phyloP scores from a whole-genome alignment of 257 asterid species.

The Plantago elongata region DNA sequence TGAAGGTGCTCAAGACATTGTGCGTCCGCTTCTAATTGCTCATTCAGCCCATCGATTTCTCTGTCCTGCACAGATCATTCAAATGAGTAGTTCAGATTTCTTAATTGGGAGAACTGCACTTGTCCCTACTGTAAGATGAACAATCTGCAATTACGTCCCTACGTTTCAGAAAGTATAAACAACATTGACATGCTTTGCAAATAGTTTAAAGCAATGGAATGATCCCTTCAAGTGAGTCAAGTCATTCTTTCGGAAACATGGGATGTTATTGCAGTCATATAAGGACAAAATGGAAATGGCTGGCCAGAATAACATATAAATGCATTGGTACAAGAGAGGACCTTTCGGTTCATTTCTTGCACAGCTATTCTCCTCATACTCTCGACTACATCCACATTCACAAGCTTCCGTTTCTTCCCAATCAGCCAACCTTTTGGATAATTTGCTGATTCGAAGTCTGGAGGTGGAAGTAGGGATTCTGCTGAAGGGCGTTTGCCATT shows the following conservation, averaged over 20 bases:
- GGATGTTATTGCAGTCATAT: too few relatives aligned
- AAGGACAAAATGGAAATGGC: neutral
- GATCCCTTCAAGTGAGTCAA: too few relatives aligned
- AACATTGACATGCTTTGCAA: too few relatives aligned
- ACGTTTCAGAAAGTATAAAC: too few relatives aligned
- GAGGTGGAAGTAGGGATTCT: constrained; percentile 84
- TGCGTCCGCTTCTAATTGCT: constrained; percentile 86
- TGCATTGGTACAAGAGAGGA: constrained; percentile 13
- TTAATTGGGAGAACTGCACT: neutral
- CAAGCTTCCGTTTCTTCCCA: constrained; percentile 93
- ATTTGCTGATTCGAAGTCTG: constrained; percentile 76
- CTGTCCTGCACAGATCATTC: constrained; percentile 60
- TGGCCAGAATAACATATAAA: neutral
- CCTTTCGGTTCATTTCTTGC: constrained; percentile 97
- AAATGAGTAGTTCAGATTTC: neutral
- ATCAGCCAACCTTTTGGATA: constrained; percentile 95
- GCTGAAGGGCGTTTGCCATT: constrained; percentile 57
- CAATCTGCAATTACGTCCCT: neutral
- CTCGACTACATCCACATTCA: constrained; percentile 92
- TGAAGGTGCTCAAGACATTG: constrained; percentile 85
- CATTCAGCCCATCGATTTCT: constrained; percentile 86
- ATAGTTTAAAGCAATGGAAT: too few relatives aligned
- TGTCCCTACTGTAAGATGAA: neutral
- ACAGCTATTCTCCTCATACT: constrained; percentile 95
- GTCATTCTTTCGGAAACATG: too few relatives aligned